Evolutionary conservation across 257 asterid species (phyloP), one percentile per base, ranked within the genome.

Genomic region (Nicotiana paniculata): DNA sequence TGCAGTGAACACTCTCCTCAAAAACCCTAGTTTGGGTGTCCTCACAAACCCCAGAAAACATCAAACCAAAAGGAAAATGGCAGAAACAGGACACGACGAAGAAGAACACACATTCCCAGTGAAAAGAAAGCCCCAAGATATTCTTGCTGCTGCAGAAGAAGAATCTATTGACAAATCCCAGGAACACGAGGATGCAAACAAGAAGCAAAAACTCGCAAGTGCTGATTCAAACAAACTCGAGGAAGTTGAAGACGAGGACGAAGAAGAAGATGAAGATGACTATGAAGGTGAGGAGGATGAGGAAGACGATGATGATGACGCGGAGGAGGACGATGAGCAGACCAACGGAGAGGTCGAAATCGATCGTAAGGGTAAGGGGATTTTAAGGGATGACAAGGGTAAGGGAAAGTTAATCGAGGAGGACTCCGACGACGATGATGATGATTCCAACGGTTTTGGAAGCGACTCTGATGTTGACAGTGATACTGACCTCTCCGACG

Each of bases 391-490:
- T 80, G 84, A 82, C 54, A 88, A 88, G 80, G 88, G 90, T n/a
- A 88, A 88, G 82, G 90, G 90, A 12, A 88, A 88, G 78, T 21
- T 88, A 80, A 76, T 88, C 9, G 90, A 86, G 79, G 88, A 84
- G 79, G 88, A 84, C 24, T 84, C 85, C 3, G 80, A 66, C 2
- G 80, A 65, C 2, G 69, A 69, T 26, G 80, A 51, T 24, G 85
- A 81, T 70, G 88, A 83, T 77, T 87, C 90, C 12, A 78, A 82
- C 54, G 81, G 65, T 64, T 28, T 5, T 79, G 87, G 82, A 35
- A 82, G 59, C 77, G 86, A 69, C 3, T 86, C 87, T 68, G 88
- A 81, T 79, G 82, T 18, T 64, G 88, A 84, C 7, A 72, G 70
- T 77, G 90, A 88, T 55, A 82, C 82, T 65, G 87, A 84, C 66